Base-by-base conservation (phyloP, 768 basidiomycete genomes). In the Lentinula edodes region DNA sequence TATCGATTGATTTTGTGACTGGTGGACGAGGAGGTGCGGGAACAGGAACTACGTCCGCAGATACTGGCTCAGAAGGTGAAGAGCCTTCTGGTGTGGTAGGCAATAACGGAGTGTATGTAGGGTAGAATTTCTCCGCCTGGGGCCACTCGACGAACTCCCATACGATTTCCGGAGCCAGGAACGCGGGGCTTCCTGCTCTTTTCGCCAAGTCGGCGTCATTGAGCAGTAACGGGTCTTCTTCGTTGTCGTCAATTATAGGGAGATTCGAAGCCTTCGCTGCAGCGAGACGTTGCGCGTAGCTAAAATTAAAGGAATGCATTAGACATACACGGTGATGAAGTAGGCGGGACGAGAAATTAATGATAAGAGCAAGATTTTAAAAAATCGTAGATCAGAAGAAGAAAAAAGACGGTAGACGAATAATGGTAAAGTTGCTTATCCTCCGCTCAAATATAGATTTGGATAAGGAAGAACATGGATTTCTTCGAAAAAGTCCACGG, bases 101-200 rank as follows among this genome's bases (percentile, higher is more conserved):
- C 4, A 36, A 23, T 18, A 39, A 18, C 7, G 32, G 18, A 8
- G 10, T 20, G 41, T 38, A 54, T 5, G 35, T n/a, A 15, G 55
- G 55, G 16, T 56, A 56, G 3, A 41, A 56, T 39, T 28, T 56
- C 15, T n/a, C 39, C 18, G 55, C 38, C 20, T 72, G 73, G 32
- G 69, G 71, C 10, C 73, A 70, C 50, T 75, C 66, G 15, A 76
- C 75, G 63, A 79, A 82, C 65, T 93, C 90, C 68, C 82, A 87
- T 48, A 97, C 86, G 63, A 98, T 87, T 75, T 99, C 97, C 20
- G 97, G 97, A 2, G 97, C 96, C 45, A 97, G 87, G 78, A 98
- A 99, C 7, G 93, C 88, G 3, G 97, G 97, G 1, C 93, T 95
- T 13, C 97, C 97, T 0, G 95, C 96, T 12, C 93, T 89, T 73